Base-by-base conservation (phyloP, 169 alveolate species). In the Cryptosporidium meleagridis region DNA sequence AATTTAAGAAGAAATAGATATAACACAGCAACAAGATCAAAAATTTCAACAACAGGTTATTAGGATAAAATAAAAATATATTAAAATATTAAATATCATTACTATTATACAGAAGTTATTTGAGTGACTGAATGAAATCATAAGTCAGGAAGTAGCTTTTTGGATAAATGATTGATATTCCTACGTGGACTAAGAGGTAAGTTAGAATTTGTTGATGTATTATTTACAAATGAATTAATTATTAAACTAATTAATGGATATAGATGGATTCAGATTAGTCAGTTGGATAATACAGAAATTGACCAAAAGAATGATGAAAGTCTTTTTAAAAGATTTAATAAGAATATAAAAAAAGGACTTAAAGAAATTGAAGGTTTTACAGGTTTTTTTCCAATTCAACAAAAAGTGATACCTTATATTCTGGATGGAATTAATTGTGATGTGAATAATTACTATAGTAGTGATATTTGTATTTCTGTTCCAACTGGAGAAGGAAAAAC, bases 401-500 rank as follows among this genome's bases (percentile, higher is more conserved):
- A 21, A 45, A 39, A 80, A 29, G 89, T 59, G 16, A 80, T 80
- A 44, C 89, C 89, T 18, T 80, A 80, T 44, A 44, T 80, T 14
- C 44, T 80, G n/a, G 35, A 80, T 18, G 67, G 89, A 6, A 65
- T 80, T 8, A 48, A 80, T 33, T 12, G 21, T 10, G 89, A 80
- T 65, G 18, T 26, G 12, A 80, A 80, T 31, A 80, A 29, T 26
- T 44, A 35, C 33, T 80, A 62, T 33, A 87, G 55, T 68, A 92
- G 93, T 41, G 94, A 92, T 73, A 84, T 92, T 44, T 92, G 92
- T 69, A 87, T 92, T 55, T 92, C 92, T 58, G 94, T 87, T 14
- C 94, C 94, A 21, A 92, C 94, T 26, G 94, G 94, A 1, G 69
- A 91, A 37, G 94, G 94, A 10, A 92, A 92, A 80, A 92, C 94